Base-by-base conservation (phyloP, 2,329 filamentous ascomycete genomes). In the Neofusicoccum ribis region DNA sequence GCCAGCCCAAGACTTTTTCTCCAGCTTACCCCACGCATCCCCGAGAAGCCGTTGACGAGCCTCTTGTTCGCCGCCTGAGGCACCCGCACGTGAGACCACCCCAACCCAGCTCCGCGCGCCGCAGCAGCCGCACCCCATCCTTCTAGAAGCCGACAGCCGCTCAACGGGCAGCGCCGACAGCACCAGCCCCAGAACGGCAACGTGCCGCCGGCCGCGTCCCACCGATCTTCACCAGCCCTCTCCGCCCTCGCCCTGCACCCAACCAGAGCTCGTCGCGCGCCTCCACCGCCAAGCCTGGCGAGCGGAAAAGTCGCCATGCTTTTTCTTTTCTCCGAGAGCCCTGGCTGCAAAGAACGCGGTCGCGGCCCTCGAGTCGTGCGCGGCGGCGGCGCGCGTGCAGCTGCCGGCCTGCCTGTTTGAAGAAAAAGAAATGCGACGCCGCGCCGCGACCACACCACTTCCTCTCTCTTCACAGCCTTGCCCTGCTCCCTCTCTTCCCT, bases 301-400 rank as follows among this genome's bases (percentile, higher is more conserved):
- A 43, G 56, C 56, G 56, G 41, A 60, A 60, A 60, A 47, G 43
- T 37, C 56, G 56, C 56, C 56, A 60, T 60, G 43, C 23, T 47
- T 47, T 60, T 46, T 37, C 39, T 46, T 31, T 23, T 52, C 56
- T 27, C 56, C 56, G 56, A 60, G 43, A 23, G 27, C 27, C 27
- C 27, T 31, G 27, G 27, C 27, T 31, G 5, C 27, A 31, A 17
- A 47, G 17, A 36, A 31, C 23, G 27, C 41, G 56, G 27, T 31
- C 27, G 27, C 27, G 27, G 27, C 27, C 27, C 27, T 31, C 7
- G 27, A 31, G 27, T 31, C 27, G 27, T 31, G 27, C 27, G 23
- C 23, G 3, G 23, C 23, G 23, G 23, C 23, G 23, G 23, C 23
- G 23, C 23, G 27, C 27, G 27, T 31, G 27, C 27, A 59, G 54